Percentiles rank a stretch among this genome's conserved stretches.
Conservation (phyloP, 306 rosid genomes). For the Prunus mira region DNA sequence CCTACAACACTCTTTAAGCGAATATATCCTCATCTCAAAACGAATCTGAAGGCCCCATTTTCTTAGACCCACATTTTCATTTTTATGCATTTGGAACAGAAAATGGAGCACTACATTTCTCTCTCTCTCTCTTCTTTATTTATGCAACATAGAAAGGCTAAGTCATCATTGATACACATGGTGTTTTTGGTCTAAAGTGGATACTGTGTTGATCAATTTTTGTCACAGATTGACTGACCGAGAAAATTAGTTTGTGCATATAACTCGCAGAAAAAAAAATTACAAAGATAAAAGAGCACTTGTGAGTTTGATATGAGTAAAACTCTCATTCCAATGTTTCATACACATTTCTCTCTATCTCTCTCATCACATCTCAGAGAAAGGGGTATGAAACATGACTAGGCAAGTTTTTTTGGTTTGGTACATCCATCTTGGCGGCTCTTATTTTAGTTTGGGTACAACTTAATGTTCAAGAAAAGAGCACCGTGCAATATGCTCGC, state of each 20-base stretch:
- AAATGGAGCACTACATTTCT: slow-evolving; percentile 18
- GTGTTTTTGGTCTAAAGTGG: not conserved
- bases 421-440: slow-evolving; percentile 1
- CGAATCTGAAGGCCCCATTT: slow-evolving; percentile 24
- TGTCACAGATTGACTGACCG: not conserved
- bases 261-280: no score
- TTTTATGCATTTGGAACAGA: slow-evolving; percentile 13
- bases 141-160: not conserved
- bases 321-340: accelerated
- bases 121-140: slow-evolving; percentile 3
- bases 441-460: not conserved
- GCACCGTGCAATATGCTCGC: slow-evolving; percentile 13
- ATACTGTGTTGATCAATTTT: not conserved
- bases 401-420: not conserved
- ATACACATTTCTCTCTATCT: no score
- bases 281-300: no score
- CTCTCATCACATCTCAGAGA: no score
- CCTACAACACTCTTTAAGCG: slow-evolving; percentile 25
- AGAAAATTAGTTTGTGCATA: not conserved
- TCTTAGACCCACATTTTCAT: slow-evolving; percentile 19
- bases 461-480: slow-evolving; percentile 15
- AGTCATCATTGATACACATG: not conserved
- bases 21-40: slow-evolving; percentile 45
- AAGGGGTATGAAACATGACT: no score
- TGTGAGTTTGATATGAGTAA: no score